These are phyloP conservation scores for Spatholobus suberectus DNA, from an alignment of 306 rosid genomes.

Conservation along the genomic window DNA sequence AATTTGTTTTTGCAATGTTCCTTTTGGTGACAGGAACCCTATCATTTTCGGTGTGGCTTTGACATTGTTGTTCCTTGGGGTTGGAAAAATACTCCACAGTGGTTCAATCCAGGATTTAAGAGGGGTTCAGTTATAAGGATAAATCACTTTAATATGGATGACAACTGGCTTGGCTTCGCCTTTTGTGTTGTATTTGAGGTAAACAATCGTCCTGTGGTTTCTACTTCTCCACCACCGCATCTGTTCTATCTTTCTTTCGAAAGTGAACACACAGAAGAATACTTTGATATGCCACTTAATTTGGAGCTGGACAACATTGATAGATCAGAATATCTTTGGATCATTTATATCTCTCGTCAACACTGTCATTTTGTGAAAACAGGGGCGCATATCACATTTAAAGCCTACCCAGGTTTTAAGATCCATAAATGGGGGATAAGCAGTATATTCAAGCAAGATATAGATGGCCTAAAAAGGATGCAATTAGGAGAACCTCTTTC, in stretches of 20 bases:
- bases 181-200: background rate
- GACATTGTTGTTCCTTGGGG: background rate
- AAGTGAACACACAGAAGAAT: conserved; percentile 8
- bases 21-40: background rate
- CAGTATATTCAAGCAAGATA: background rate
- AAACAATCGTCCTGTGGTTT: background rate
- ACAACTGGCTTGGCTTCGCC: background rate
- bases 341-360: conserved; percentile 5
- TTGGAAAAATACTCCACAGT: background rate
- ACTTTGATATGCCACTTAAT: background rate
- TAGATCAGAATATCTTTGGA: background rate
- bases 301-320: background rate
- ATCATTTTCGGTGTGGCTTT: conserved; percentile 25
- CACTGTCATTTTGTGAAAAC: conserved; percentile 30
- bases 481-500: background rate
- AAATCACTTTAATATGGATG: background rate
- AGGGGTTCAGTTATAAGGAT: background rate
- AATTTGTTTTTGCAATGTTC: background rate
- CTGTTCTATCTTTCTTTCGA: conserved; percentile 26
- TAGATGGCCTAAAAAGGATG: background rate
- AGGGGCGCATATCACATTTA: background rate
- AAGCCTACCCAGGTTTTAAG: background rate
- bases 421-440: background rate
- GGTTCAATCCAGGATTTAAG: background rate
- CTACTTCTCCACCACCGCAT: background rate